Percentiles rank a stretch among this genome's conserved stretches.
Evolutionary conservation across 139 green algal species (phyloP).

Genomic region (Chlamydomonas urium): DNA sequence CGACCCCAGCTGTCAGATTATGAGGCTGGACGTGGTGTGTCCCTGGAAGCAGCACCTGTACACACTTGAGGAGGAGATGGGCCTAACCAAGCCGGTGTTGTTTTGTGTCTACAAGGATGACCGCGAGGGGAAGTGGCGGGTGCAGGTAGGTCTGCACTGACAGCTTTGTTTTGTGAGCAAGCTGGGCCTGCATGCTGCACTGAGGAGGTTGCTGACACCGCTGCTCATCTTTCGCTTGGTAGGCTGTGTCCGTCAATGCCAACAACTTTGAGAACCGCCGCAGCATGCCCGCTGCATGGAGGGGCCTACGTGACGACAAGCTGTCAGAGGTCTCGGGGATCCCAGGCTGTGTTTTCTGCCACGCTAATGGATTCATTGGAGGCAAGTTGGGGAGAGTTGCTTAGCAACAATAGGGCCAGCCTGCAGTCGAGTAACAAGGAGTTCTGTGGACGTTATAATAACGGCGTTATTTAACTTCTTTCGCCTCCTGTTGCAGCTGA

Average conservation of each 20-base stretch:
- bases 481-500: background rate
- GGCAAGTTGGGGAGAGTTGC: too few species aligned
- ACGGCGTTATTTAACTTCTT: too few species aligned
- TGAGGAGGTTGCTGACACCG: background rate
- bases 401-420: too few species aligned
- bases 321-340: constrained; percentile 74
- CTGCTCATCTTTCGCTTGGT: constrained; percentile 18
- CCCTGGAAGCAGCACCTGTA: constrained; percentile 98
- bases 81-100: constrained; percentile 29
- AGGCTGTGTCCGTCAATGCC: constrained; percentile 70
- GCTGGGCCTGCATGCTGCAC: background rate
- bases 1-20: constrained; percentile 32
- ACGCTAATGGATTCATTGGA: constrained; percentile 90
- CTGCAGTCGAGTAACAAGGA: too few species aligned
- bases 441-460: too few species aligned
- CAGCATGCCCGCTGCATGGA: constrained; percentile 79
- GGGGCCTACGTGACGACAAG: constrained; percentile 80
- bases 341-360: constrained; percentile 83
- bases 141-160: constrained; percentile 40
- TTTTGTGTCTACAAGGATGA: constrained; percentile 77
- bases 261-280: constrained; percentile 76
- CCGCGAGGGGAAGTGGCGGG: constrained; percentile 72
- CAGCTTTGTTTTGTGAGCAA: background rate
- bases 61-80: constrained; percentile 85
- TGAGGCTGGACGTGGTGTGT: constrained; percentile 51